Evolutionary conservation across 2,329 filamentous ascomycete genomes (phyloP).

Genomic region (Colletotrichum chlorophyti): DNA sequence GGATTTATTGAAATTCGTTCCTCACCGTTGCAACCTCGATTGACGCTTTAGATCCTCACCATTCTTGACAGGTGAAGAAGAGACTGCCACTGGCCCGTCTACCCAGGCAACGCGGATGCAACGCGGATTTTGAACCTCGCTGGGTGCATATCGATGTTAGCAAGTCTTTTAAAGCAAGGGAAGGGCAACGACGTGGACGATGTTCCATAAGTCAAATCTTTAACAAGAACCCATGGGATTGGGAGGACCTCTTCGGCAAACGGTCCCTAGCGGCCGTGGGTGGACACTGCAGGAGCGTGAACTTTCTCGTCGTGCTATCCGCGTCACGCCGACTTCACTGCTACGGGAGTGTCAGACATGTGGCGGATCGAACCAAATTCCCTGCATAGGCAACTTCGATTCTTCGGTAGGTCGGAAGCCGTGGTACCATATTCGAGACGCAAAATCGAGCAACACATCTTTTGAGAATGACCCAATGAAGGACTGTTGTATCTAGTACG

Average conservation of each 20-base stretch:
- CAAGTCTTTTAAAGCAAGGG: not conserved
- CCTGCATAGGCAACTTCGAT: not conserved
- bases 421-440: not conserved
- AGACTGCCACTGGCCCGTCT: no score
- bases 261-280: conserved; percentile 13
- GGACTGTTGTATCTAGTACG: not conserved
- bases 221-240: conserved; percentile 20
- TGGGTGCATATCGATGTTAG: not conserved
- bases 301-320: not conserved
- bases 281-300: conserved; percentile 29
- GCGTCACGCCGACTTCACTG: not conserved
- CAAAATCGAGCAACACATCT: not conserved
- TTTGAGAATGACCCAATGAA: no score
- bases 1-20: not conserved
- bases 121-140: not conserved
- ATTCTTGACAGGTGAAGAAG: not conserved
- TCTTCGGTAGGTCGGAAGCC: no score
- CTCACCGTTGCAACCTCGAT: not conserved
- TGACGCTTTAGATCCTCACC: not conserved
- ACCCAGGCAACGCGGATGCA: not conserved
- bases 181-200: not conserved
- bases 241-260: not conserved
- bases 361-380: not conserved
- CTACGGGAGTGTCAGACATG: not conserved
- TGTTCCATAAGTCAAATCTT: conserved; percentile 1